Percentiles rank a stretch among this genome's conserved stretches.
These are phyloP conservation scores for Clonostachys solani DNA, from an alignment of 2,329 filamentous ascomycete species.

Conservation along the genomic window DNA sequence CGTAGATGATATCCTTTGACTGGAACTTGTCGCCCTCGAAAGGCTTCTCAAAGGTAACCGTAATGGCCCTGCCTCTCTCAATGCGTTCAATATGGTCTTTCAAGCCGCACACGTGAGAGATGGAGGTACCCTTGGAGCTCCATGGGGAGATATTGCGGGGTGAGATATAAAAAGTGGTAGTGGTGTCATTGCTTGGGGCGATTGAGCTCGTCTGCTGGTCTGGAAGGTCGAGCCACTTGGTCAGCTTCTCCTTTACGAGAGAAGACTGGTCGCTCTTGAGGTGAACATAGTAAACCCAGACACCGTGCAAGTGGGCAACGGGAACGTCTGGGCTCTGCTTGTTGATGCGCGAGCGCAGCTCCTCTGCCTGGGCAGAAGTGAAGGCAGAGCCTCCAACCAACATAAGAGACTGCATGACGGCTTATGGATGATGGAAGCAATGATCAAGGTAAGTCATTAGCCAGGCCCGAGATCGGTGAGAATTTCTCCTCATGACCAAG, in stretches of 20 bases:
- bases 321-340: conserved; percentile 29
- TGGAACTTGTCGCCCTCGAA: conserved; percentile 42
- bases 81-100: conserved; percentile 68
- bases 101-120: conserved; percentile 86
- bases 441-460: not conserved
- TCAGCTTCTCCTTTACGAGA: conserved; percentile 39
- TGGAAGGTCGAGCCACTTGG: conserved; percentile 13
- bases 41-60: conserved; percentile 53
- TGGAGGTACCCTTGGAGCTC: conserved; percentile 94
- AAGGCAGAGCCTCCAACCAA: conserved; percentile 9
- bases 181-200: conserved; percentile 32
- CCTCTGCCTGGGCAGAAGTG: conserved; percentile 22
- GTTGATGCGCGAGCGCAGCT: conserved; percentile 39
- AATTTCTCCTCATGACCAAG: too few relatives aligned
- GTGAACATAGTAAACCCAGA: conserved; percentile 65
- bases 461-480: too few relatives aligned
- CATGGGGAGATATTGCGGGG: conserved; percentile 91
- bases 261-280: conserved; percentile 40
- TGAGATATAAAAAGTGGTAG: conserved; percentile 64
- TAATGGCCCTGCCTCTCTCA: conserved; percentile 80
- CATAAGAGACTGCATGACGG: conserved; percentile 7
- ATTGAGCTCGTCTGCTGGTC: conserved; percentile 1
- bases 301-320: conserved; percentile 44
- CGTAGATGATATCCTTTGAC: conserved; percentile 71
- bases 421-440: not conserved